Evolutionary conservation across 2,329 filamentous ascomycete species (phyloP).

Genomic region (Paraconiothyrium brasiliense): DNA sequence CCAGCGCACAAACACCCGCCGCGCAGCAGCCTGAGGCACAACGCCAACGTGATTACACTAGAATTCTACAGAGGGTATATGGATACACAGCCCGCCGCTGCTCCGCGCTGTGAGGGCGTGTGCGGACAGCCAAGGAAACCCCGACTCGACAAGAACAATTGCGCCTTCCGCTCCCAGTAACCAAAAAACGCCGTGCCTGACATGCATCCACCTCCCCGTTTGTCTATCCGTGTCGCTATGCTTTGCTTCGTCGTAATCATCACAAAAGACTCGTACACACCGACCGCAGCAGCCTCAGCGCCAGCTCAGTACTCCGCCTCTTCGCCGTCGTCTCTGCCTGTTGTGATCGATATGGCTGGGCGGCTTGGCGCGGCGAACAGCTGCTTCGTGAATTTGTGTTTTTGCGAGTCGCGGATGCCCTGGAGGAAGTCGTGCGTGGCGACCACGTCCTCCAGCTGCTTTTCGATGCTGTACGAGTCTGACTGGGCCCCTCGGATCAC

Average conservation of each 20-base stretch:
- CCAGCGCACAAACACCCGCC: not conserved
- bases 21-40: constrained; percentile 3
- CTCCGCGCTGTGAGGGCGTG: not conserved
- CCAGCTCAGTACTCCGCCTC: constrained; percentile 26
- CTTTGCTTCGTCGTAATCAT: constrained; percentile 17
- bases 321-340: constrained; percentile 26
- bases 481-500: constrained; percentile 75
- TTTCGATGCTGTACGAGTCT: constrained; percentile 78
- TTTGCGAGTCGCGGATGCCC: constrained; percentile 79
- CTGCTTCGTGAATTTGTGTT: constrained; percentile 82
- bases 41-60: constrained; percentile 14
- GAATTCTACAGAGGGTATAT: constrained; percentile 14
- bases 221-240: constrained; percentile 24
- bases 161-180: constrained; percentile 16
- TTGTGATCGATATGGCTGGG: constrained; percentile 37
- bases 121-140: not conserved
- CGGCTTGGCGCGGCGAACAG: constrained; percentile 60
- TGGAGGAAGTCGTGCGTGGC: constrained; percentile 82
- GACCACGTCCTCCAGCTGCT: constrained; percentile 84
- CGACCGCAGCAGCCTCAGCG: not conserved
- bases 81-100: constrained; percentile 8
- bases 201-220: constrained; percentile 12
- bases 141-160: not conserved
- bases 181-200: constrained; percentile 18
- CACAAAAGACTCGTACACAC: constrained; percentile 7